Percentiles rank a stretch among this genome's conserved stretches.
phyloP scores from a whole-genome alignment of 2,329 filamentous ascomycete genomes.

The Monilinia polystroma region DNA sequence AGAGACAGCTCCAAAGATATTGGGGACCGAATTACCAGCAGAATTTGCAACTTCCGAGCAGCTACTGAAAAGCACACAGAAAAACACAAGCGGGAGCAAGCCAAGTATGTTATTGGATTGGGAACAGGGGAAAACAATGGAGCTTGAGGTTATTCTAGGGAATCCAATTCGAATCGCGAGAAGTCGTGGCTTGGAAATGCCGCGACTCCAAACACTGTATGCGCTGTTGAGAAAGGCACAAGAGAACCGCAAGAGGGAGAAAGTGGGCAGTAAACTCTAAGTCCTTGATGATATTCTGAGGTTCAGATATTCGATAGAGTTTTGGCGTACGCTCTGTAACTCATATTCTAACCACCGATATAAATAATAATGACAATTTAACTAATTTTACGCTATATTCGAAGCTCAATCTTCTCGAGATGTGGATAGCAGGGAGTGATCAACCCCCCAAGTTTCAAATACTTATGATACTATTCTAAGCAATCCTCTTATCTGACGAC shows the following conservation, averaged over 20 bases:
- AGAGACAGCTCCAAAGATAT: constrained; percentile 59
- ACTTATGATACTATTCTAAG: too few relatives aligned
- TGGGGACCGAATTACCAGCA: constrained; percentile 59
- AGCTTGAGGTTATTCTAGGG: constrained; percentile 56
- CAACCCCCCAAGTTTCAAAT: too few relatives aligned
- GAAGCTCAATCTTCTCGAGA: too few relatives aligned
- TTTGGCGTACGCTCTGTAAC: too few relatives aligned
- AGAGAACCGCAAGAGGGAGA: constrained; percentile 39
- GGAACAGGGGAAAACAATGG: constrained; percentile 52
- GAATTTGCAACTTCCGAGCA: constrained; percentile 61
- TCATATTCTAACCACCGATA: too few relatives aligned
- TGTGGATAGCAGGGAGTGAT: too few relatives aligned
- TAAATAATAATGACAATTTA: too few relatives aligned
- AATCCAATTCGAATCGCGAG: constrained; percentile 54
- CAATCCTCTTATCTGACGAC: too few relatives aligned
- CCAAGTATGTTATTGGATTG: constrained; percentile 54
- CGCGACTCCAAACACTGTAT: constrained; percentile 54
- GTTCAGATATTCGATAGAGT: too few relatives aligned
- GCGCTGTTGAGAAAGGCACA: constrained; percentile 54
- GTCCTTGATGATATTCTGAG: neutral
- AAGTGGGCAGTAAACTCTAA: constrained; percentile 30
- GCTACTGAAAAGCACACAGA: constrained; percentile 61
- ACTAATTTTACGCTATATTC: too few relatives aligned
- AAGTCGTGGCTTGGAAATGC: constrained; percentile 52
- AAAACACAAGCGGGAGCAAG: constrained; percentile 60